Evolutionary conservation across 495 filamentous ascomycete species (phyloP), one percentile per base, ranked within the genome.

Genomic region (Aspergillus campestris): DNA sequence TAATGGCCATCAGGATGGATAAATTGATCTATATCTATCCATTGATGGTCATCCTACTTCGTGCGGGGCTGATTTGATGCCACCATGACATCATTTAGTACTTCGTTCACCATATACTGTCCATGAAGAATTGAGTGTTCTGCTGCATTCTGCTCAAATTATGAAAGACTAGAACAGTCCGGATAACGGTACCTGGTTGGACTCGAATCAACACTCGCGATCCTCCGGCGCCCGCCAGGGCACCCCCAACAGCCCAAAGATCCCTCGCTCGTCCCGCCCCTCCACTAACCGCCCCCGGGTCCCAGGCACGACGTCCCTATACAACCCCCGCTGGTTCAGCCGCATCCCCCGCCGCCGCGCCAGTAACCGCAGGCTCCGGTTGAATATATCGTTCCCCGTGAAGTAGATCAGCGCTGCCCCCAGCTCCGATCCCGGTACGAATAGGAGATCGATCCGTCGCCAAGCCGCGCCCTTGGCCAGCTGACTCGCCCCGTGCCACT

Each of bases 381-480:
- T 98, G 69, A 98, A 98, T 40, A 96, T 89, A 56, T 95, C 90
- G 54, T 95, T 94, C 1, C 92, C 92, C 0, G 92, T 96, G 53
- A 96, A 98, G 56, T 98, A 98, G 41, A 98, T 77, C 56, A 96
- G 59, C 1, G 92, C 90, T 1, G 92, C 92, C 3, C 92, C 92
- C 34, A 90, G 70, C 64, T 95, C 82, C 0, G 75, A 71, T 49
- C 81, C 79, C 0, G 89, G 89, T 9, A 95, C 92, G 11, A 95
- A 74, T 0, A 98, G 71, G 28, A 96, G 77, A 58, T 98, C 92
- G 47, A 95, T 84, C 2, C 89, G 77, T 15, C 89, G 76, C 89
- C 88, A 94, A 4, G 79, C 52, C 0, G 66, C 51, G 30, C 49
- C 62, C 24, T 44, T 60, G 1, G 84, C 81, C 0, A 90, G 66